Evolutionary conservation across 768 basidiomycete species (phyloP).

Genomic region (Termitomyces sp.): DNA sequence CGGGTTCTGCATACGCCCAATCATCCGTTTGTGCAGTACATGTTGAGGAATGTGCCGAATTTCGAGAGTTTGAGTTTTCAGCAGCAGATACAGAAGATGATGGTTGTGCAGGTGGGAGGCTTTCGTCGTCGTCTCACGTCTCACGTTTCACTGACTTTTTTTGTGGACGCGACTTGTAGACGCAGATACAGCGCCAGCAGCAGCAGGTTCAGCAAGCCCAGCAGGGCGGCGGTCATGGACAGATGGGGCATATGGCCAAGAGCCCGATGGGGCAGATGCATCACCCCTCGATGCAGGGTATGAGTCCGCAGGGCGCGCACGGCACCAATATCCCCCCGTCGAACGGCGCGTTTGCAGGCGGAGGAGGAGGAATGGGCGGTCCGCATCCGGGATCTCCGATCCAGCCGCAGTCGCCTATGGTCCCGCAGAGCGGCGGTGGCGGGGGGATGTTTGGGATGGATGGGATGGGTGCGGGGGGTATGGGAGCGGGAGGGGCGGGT

Average conservation of each 20-base stretch:
- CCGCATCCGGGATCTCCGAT: conserved; percentile 21
- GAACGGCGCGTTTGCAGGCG: background rate
- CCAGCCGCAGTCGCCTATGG: conserved; percentile 9
- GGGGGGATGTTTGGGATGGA: conserved; percentile 20
- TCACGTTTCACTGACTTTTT: no score
- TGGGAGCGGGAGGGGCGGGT: conserved; percentile 14
- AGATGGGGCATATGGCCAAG: conserved; percentile 14
- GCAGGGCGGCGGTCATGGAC: background rate
- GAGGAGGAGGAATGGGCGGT: background rate
- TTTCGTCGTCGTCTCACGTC: no score
- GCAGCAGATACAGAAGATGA: conserved; percentile 59
- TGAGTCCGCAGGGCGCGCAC: background rate
- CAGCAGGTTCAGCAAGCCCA: conserved; percentile 21
- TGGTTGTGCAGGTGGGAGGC: conserved; percentile 49
- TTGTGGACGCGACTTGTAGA: conserved; percentile 6
- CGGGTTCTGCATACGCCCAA: conserved; percentile 49
- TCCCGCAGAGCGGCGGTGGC: conserved; percentile 3
- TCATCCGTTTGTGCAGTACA: conserved; percentile 57
- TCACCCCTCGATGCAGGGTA: background rate
- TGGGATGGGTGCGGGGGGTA: conserved; percentile 12
- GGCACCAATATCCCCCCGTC: background rate
- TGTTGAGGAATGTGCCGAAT: conserved; percentile 46
- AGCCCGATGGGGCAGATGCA: conserved; percentile 16
- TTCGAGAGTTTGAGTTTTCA: conserved; percentile 49
- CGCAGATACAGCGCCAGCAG: conserved; percentile 19